These are phyloP conservation scores for Aspergillus vadensis DNA, from an alignment of 2,329 filamentous ascomycete genomes.

Conservation along the genomic window DNA sequence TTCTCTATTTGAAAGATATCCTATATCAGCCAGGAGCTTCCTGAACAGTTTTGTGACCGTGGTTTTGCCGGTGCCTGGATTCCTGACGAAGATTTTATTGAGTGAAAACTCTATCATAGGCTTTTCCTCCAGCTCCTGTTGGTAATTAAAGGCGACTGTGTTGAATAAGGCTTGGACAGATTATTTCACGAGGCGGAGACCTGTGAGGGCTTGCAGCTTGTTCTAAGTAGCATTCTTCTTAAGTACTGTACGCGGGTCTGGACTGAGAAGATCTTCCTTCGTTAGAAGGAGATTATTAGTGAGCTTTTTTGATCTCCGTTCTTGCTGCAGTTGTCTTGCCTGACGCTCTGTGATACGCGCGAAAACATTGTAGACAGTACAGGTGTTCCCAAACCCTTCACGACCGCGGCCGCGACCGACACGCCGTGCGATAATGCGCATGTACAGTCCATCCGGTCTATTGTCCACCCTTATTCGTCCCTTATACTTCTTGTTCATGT, in stretches of 20 bases:
- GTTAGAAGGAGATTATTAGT: slow-evolving; percentile 60
- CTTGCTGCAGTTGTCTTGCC: slow-evolving; percentile 55
- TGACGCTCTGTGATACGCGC: slow-evolving; percentile 60
- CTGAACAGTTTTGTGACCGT: slow-evolving; percentile 74
- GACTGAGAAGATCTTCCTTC: slow-evolving; percentile 72
- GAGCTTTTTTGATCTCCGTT: slow-evolving; percentile 21
- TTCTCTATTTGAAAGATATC: slow-evolving; percentile 68
- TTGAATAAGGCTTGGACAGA: slow-evolving; percentile 61
- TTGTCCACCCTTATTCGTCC: slow-evolving; percentile 62
- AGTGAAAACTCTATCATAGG: slow-evolving; percentile 61
- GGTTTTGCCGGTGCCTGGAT: slow-evolving; percentile 75
- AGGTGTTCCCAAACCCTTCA: slow-evolving; percentile 73
- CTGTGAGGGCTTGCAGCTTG: slow-evolving; percentile 60
- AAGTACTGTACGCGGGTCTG: slow-evolving; percentile 61
- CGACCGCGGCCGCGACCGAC: slow-evolving; percentile 64
- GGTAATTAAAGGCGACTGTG: slow-evolving; percentile 64
- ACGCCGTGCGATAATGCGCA: slow-evolving; percentile 63
- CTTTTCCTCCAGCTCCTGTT: slow-evolving; percentile 65
- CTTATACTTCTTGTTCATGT: slow-evolving; percentile 58
- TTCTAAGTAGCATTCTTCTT: slow-evolving; percentile 57
- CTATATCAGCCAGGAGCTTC: slow-evolving; percentile 66
- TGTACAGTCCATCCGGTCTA: slow-evolving; percentile 62
- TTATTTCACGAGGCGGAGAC: slow-evolving; percentile 64
- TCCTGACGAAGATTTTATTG: slow-evolving; percentile 71
- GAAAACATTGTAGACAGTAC: slow-evolving; percentile 66